A percentile compares a stretch with the other conserved stretches of the same genome.
phyloP scores from a whole-genome alignment of 192 early-diverging fungal genomes.

The Kappamyces sp. region DNA sequence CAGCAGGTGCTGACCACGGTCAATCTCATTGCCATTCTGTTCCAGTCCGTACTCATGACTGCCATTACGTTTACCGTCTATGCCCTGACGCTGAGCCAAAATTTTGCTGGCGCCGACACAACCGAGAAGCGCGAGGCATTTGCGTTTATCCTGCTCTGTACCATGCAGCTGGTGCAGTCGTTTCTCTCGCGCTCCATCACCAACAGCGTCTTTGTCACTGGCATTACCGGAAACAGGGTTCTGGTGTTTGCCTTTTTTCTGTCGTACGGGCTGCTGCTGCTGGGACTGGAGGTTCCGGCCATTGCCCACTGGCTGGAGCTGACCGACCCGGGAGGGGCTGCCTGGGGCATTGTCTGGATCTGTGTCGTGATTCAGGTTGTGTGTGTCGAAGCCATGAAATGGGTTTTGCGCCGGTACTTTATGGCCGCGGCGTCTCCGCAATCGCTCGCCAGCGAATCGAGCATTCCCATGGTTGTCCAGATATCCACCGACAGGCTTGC shows the following conservation, averaged over 20 bases:
- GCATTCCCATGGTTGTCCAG: too few species aligned
- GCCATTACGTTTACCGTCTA: constrained; percentile 46
- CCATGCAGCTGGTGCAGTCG: constrained; percentile 80
- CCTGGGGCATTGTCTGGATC: constrained; percentile 36
- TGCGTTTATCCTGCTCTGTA: constrained; percentile 76
- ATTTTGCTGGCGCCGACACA: constrained; percentile 17
- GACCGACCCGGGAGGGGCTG: constrained; percentile 26
- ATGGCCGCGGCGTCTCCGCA: background rate
- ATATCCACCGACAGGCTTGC: too few species aligned
- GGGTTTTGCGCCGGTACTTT: constrained; percentile 17
- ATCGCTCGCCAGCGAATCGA: too few species aligned
- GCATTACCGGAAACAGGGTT: constrained; percentile 69
- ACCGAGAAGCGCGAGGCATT: constrained; percentile 44
- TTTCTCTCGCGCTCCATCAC: constrained; percentile 76
- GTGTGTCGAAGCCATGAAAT: constrained; percentile 36
- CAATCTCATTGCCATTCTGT: constrained; percentile 57
- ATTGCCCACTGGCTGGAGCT: constrained; percentile 36
- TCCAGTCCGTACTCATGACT: constrained; percentile 69
- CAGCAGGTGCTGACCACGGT: constrained; percentile 64
- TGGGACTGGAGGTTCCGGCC: constrained; percentile 76
- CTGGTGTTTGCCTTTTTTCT: constrained; percentile 72
- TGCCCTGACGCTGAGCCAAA: constrained; percentile 20
- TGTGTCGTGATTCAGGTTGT: constrained; percentile 40
- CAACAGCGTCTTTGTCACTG: constrained; percentile 67
- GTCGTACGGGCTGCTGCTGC: constrained; percentile 61